These are phyloP conservation scores for cucumber (Cucumis sativus) DNA, from an alignment of 306 rosid genomes.

Conservation along the genomic window Cucumber_9930_V3 NC_026661.2:17663001-17663500, in stretches of 20 bases:
- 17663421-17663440: constrained; percentile 22
- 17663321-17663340: constrained; percentile 23
- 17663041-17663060: constrained; percentile 1
- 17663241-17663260: constrained; percentile 38
- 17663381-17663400: neutral
- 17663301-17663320: constrained; percentile 21
- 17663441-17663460: constrained; percentile 24
- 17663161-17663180: constrained; percentile 8
- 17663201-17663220: constrained; percentile 31
- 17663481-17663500: constrained; percentile 13
- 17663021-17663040: neutral
- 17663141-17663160: constrained; percentile 17
- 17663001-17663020: constrained; percentile 20
- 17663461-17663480: constrained; percentile 15
- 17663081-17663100: neutral
- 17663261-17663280: constrained; percentile 16
- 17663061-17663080: neutral
- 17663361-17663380: neutral
- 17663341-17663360: neutral
- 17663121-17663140: neutral
- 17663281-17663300: constrained; percentile 15
- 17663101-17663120: neutral
- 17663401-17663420: constrained; percentile 31
- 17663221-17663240: constrained; percentile 77
- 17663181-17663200: constrained; percentile 20